Evolutionary conservation across 208 protist genomes (phyloP).

Genomic region (Angomonas deanei): DNA sequence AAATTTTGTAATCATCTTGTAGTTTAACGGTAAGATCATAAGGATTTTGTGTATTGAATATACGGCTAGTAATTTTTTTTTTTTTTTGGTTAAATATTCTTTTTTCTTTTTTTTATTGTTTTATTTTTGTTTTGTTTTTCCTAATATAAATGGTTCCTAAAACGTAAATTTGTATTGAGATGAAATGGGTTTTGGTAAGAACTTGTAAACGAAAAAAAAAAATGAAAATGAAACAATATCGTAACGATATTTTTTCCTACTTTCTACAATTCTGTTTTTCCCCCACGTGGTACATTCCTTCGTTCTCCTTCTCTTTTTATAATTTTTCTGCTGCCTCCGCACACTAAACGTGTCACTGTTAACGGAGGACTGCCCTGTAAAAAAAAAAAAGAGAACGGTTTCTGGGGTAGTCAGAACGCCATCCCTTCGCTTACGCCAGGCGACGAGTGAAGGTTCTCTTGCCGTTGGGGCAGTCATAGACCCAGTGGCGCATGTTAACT

Average conservation of each 20-base stretch:
- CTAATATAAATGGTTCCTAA: background rate
- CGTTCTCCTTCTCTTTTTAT: background rate
- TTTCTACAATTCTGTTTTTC: background rate
- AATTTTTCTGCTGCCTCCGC: too few relatives aligned
- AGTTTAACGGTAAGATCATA: background rate
- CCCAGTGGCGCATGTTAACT: slow-evolving; percentile 85
- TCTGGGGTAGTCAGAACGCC: background rate
- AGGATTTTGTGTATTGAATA: background rate
- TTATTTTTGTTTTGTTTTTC: background rate
- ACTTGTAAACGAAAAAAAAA: slow-evolving; percentile 6
- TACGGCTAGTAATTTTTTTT: background rate
- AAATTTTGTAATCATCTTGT: too few relatives aligned
- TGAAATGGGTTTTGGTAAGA: too few relatives aligned
- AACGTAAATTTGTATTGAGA: background rate
- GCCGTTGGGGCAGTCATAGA: slow-evolving; percentile 85
- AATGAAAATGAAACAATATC: background rate
- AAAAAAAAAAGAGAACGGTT: background rate
- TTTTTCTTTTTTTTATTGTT: slow-evolving; percentile 1
- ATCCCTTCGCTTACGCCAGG: slow-evolving; percentile 57
- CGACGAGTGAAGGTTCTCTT: slow-evolving; percentile 76
- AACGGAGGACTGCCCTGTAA: background rate
- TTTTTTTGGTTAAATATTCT: background rate
- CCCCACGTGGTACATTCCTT: background rate
- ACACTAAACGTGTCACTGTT: too few relatives aligned
- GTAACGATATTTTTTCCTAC: background rate